These are phyloP conservation scores for Cryptococcus jaspeensis DNA, from an alignment of 1,284 basidiomycete species.

Conservation along the genomic window DNA sequence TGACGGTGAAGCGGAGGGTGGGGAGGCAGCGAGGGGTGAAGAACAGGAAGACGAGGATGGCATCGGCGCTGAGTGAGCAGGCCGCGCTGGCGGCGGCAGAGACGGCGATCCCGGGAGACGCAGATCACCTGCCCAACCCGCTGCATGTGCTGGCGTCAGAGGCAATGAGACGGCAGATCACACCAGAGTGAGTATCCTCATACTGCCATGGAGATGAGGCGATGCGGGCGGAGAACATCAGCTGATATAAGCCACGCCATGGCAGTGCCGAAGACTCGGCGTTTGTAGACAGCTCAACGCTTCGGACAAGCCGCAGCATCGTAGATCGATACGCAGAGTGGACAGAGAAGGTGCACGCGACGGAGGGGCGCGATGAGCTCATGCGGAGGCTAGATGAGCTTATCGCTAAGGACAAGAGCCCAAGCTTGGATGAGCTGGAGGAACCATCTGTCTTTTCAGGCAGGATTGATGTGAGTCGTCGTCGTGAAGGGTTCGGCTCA, in stretches of 20 bases:
- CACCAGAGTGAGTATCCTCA: constrained; percentile 13
- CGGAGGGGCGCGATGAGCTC: constrained; percentile 2
- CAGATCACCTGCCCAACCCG: constrained; percentile 18
- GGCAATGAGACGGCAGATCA: constrained; percentile 10
- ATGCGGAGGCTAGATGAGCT: constrained; percentile 4
- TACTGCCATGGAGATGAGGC: background rate
- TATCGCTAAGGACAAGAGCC: background rate
- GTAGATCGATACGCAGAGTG: constrained; percentile 12
- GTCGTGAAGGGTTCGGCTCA: background rate
- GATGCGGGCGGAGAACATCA: too few species aligned
- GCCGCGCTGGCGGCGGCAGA: background rate
- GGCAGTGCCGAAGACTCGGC: constrained; percentile 1
- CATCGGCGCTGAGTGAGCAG: background rate
- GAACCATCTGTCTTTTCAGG: constrained; percentile 17
- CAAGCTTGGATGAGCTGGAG: background rate
- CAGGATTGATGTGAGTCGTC: constrained; percentile 19
- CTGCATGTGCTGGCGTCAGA: constrained; percentile 18
- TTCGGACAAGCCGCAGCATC: constrained; percentile 5
- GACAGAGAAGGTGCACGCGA: constrained; percentile 6
- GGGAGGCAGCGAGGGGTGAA: constrained; percentile 20
- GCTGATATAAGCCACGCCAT: too few species aligned
- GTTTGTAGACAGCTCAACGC: background rate
- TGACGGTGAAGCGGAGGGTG: constrained; percentile 14
- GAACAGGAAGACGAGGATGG: constrained; percentile 11
- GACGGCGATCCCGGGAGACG: constrained; percentile 4